Conservation (phyloP, 441 rosid genomes). For the Croton setiger region DNA sequence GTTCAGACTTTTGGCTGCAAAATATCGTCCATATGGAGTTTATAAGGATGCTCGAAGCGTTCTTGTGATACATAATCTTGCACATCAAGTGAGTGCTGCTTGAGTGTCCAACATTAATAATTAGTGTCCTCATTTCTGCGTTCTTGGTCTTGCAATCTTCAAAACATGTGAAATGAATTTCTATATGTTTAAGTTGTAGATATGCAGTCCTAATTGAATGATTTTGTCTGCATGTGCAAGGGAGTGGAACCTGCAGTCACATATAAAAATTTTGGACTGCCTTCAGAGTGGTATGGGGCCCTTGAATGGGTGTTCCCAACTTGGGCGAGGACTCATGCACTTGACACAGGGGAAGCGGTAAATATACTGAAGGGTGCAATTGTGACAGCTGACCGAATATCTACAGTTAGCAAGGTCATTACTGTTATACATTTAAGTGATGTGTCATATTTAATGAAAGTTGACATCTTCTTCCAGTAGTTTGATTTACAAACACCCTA, state of each 20-base stretch:
- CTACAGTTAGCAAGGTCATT: constrained; percentile 91
- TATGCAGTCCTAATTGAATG: constrained; percentile 6
- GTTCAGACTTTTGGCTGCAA: constrained; percentile 86
- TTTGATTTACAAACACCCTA: background rate
- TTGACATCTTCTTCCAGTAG: background rate
- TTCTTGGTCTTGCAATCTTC: background rate
- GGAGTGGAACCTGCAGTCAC: constrained; percentile 93
- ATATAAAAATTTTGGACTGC: constrained; percentile 68
- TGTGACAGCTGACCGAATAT: constrained; percentile 83
- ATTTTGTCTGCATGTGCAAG: constrained; percentile 33
- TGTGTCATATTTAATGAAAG: constrained; percentile 7
- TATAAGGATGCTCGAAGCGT: constrained; percentile 84
- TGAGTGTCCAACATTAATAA: constrained; percentile 7
- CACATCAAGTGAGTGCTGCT: constrained; percentile 71
- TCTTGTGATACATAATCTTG: constrained; percentile 85
- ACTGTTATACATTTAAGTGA: constrained; percentile 7
- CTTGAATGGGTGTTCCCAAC: constrained; percentile 94
- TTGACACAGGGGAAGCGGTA: constrained; percentile 97
- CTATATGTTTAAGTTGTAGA: background rate
- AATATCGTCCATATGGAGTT: constrained; percentile 80
- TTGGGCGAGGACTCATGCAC: constrained; percentile 98
- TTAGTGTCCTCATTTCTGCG: background rate
- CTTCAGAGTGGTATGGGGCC: constrained; percentile 88
- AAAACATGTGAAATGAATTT: constrained; percentile 1
- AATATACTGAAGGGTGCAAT: constrained; percentile 93